A percentile compares a stretch with the other conserved stretches of the same genome.
These are phyloP conservation scores for Begonia masoniana DNA, from an alignment of 306 rosid genomes.

Conservation along the genomic window DNA sequence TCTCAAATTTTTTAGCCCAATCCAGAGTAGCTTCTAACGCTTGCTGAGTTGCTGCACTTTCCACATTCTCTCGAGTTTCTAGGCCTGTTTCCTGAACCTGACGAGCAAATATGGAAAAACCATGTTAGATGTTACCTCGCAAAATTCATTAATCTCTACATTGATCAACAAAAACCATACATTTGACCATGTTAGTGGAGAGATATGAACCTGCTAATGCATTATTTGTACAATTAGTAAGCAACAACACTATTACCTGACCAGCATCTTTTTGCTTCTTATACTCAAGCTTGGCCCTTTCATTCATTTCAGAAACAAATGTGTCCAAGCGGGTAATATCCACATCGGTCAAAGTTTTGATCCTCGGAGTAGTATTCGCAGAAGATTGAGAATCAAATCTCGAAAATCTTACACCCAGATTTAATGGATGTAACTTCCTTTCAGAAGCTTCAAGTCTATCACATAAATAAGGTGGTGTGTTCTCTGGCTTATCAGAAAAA, in stretches of 20 bases:
- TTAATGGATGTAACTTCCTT: conserved; percentile 35
- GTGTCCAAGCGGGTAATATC: conserved; percentile 67
- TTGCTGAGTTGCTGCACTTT: conserved; percentile 48
- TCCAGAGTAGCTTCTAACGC: conserved; percentile 33
- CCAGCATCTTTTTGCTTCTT: conserved; percentile 46
- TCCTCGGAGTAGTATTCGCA: conserved; percentile 38
- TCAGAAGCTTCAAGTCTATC: conserved; percentile 58
- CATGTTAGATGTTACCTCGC: background rate
- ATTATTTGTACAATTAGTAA: background rate
- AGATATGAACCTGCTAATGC: too few relatives aligned
- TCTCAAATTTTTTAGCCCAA: conserved; percentile 71
- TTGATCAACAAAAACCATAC: too few relatives aligned
- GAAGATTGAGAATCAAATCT: conserved; percentile 69
- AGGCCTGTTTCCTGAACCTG: conserved; percentile 32
- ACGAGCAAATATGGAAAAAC: conserved; percentile 7
- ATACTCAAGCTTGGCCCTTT: conserved; percentile 68
- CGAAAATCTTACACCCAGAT: conserved; percentile 34
- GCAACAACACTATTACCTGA: conserved; percentile 31
- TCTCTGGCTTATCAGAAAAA: conserved; percentile 38
- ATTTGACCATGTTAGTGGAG: too few relatives aligned
- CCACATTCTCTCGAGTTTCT: conserved; percentile 29
- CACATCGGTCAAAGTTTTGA: conserved; percentile 35
- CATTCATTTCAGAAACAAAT: conserved; percentile 66
- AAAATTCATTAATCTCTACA: background rate
- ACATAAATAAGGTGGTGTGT: conserved; percentile 53